These are phyloP conservation scores for Agrostemma githago DNA, from an alignment of 148 eudicot genomes.

Conservation along the genomic window DNA sequence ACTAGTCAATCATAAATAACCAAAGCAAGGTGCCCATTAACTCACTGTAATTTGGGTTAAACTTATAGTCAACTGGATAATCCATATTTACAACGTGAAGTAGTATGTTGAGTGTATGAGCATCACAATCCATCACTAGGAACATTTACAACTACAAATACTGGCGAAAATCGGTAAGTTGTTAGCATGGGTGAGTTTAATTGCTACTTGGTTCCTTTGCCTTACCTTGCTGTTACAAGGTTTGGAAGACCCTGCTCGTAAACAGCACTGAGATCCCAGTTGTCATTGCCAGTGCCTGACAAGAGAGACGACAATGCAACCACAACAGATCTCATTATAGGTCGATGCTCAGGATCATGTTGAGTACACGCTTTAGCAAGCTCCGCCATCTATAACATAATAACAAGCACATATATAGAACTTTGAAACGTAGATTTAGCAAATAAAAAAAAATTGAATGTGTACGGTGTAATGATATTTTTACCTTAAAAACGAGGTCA, in stretches of 20 bases:
- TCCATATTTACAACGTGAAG: neutral
- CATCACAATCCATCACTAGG: neutral
- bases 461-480: neutral
- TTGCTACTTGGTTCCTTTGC: neutral
- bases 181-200: neutral
- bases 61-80: neutral
- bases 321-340: conserved; percentile 82
- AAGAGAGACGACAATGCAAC: conserved; percentile 65
- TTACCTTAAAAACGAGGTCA: conserved; percentile 66
- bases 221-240: conserved; percentile 50
- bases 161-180: neutral
- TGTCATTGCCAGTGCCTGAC: conserved; percentile 42
- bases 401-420: neutral
- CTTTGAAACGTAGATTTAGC: neutral
- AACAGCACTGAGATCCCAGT: conserved; percentile 49
- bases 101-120: neutral
- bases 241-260: conserved; percentile 50
- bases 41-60: too few relatives aligned
- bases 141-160: conserved; percentile 5
- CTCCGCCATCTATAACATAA: conserved; percentile 51
- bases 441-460: neutral
- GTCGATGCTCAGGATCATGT: conserved; percentile 66
- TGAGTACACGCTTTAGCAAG: conserved; percentile 74
- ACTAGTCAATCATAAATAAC: too few relatives aligned
- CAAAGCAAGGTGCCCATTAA: too few relatives aligned